Percentiles rank a stretch among this genome's conserved stretches.
Evolutionary conservation across 2,329 filamentous ascomycete genomes (phyloP).

Genomic region (Colletotrichum chrysophilum): DNA sequence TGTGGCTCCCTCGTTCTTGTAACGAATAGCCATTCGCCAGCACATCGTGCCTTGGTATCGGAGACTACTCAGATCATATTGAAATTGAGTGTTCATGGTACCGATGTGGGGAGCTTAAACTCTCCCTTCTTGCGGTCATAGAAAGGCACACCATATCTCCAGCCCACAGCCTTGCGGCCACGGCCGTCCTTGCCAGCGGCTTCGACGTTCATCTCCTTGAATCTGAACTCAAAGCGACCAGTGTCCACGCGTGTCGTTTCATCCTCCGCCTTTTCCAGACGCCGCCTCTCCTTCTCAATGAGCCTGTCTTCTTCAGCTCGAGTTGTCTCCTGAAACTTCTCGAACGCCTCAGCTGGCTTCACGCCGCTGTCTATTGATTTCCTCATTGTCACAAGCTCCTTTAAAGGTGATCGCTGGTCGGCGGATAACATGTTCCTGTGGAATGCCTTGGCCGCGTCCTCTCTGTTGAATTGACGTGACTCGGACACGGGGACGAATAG

Average conservation of each 20-base stretch:
- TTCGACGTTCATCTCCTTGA: constrained; percentile 64
- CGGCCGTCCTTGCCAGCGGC: constrained; percentile 60
- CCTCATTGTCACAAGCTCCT: constrained; percentile 64
- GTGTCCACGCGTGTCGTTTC: constrained; percentile 51
- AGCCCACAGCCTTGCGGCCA: constrained; percentile 57
- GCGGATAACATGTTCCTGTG: constrained; percentile 63
- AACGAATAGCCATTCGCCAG: background rate
- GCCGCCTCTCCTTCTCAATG: constrained; percentile 35
- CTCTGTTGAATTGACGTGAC: constrained; percentile 67
- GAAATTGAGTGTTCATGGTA: constrained; percentile 45
- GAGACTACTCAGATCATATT: background rate
- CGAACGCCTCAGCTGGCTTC: constrained; percentile 38
- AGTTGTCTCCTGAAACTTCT: constrained; percentile 46
- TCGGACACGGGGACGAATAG: constrained; percentile 70
- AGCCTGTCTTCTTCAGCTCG: constrained; percentile 47
- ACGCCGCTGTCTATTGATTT: constrained; percentile 46
- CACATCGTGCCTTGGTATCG: background rate
- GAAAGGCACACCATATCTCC: constrained; percentile 68
- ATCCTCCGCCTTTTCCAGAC: constrained; percentile 41
- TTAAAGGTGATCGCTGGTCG: constrained; percentile 66
- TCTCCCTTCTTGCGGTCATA: constrained; percentile 68
- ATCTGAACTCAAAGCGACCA: constrained; percentile 67
- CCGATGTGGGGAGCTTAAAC: constrained; percentile 71
- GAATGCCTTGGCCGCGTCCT: constrained; percentile 70
- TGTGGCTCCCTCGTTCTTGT: background rate